phyloP scores from a whole-genome alignment of 2,329 filamentous ascomycete genomes.

The Trichoderma arundinaceum region DNA sequence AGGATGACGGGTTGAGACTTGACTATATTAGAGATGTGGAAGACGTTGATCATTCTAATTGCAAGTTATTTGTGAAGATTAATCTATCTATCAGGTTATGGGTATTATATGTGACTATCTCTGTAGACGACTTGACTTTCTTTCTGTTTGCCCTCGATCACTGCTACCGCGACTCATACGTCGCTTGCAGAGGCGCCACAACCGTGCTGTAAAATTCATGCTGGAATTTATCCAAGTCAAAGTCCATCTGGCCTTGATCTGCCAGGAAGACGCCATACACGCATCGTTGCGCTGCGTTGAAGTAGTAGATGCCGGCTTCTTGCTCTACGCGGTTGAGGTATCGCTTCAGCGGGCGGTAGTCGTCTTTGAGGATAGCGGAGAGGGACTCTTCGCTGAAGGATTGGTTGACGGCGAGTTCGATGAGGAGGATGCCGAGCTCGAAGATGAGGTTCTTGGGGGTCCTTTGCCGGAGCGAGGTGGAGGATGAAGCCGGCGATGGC shows the following conservation, averaged over 20 bases:
- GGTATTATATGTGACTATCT: no score
- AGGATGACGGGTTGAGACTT: neutral
- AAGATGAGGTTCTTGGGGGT: conserved; percentile 24
- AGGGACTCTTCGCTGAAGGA: conserved; percentile 17
- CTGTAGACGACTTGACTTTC: no score
- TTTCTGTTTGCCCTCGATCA: neutral
- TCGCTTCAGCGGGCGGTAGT: conserved; percentile 7
- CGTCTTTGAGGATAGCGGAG: conserved; percentile 16
- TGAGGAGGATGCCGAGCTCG: conserved; percentile 27
- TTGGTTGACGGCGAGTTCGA: conserved; percentile 24
- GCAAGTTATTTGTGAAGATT: neutral
- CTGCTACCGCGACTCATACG: conserved; percentile 10
- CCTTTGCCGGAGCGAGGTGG: neutral
- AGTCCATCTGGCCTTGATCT: conserved; percentile 23
- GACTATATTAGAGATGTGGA: neutral
- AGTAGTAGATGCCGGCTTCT: conserved; percentile 27
- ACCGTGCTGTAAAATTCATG: conserved; percentile 27
- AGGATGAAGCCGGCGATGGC: conserved; percentile 10
- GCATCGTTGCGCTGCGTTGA: conserved; percentile 22
- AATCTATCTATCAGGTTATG: neutral
- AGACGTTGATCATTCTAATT: no score
- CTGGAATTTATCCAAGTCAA: conserved; percentile 23
- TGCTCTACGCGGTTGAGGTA: conserved; percentile 16
- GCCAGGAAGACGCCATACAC: conserved; percentile 24
- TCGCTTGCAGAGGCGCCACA: conserved; percentile 24